Percentiles rank a stretch among this genome's conserved stretches.
Conservation (phyloP, 2,329 filamentous ascomycete species). For the Massarina eburnea region DNA sequence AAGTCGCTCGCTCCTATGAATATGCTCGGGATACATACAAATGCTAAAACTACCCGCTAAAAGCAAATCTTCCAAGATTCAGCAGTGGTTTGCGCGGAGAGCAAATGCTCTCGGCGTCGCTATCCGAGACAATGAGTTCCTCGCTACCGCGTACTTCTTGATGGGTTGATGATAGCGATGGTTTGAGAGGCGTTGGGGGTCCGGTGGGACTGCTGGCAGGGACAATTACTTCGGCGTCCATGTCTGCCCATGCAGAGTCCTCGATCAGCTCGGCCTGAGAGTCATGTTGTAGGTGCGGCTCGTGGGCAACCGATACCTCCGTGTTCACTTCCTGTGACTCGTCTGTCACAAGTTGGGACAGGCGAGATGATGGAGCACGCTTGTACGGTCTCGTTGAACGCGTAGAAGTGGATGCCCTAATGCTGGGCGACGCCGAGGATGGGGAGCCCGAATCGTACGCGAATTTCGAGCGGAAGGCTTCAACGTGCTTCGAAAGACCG, state of each 20-base stretch:
- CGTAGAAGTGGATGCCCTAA: background rate
- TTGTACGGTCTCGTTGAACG: background rate
- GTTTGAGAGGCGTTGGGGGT: constrained; percentile 19
- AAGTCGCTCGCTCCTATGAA: constrained; percentile 2
- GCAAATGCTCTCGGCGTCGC: constrained; percentile 43
- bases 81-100: constrained; percentile 39
- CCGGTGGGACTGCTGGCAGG: constrained; percentile 28
- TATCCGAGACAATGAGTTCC: constrained; percentile 50
- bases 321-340: background rate
- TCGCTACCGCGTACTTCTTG: constrained; percentile 47
- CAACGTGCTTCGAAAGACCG: constrained; percentile 30
- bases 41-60: constrained; percentile 22
- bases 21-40: background rate
- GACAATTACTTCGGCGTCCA: constrained; percentile 36
- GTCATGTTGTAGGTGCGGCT: constrained; percentile 3
- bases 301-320: constrained; percentile 9
- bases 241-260: constrained; percentile 28
- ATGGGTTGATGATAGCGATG: constrained; percentile 18
- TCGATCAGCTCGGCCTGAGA: constrained; percentile 14
- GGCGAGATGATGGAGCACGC: background rate
- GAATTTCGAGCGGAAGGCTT: constrained; percentile 35
- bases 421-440: background rate
- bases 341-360: background rate
- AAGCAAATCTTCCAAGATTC: constrained; percentile 45
- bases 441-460: constrained; percentile 22